These are phyloP conservation scores for Acer saccharum DNA, from an alignment of 345 rosid genomes.

Conservation along the genomic window DNA sequence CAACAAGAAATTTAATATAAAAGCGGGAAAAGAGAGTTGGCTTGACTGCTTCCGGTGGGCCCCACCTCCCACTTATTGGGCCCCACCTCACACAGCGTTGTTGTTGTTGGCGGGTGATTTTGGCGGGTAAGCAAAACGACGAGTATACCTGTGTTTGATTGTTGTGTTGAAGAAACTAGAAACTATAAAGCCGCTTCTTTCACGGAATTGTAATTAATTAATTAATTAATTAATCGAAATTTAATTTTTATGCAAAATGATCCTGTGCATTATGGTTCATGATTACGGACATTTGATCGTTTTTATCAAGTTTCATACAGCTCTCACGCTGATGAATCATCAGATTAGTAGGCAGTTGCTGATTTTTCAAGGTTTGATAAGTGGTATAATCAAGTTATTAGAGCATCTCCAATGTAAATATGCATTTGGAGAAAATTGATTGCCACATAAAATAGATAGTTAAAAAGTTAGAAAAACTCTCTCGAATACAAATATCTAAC, in stretches of 20 bases:
- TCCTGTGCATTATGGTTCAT: background rate
- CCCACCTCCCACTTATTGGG: background rate
- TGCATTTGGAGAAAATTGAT: too few relatives aligned
- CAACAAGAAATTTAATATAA: constrained; percentile 25
- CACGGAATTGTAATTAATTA: constrained; percentile 4
- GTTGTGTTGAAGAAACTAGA: too few relatives aligned
- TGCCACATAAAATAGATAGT: too few relatives aligned
- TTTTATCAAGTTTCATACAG: background rate
- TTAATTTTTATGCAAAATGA: background rate
- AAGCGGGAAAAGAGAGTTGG: constrained; percentile 24
- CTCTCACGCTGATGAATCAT: background rate
- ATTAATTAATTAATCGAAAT: background rate
- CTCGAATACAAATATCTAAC: too few relatives aligned
- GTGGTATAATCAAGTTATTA: too few relatives aligned
- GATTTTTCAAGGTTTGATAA: background rate
- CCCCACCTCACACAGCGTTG: background rate
- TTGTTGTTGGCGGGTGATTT: constrained; percentile 35
- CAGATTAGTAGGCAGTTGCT: background rate
- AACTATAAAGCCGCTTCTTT: background rate
- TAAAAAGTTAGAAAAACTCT: too few relatives aligned
- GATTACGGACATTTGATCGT: background rate
- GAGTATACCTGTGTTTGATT: background rate
- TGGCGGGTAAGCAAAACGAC: constrained; percentile 43
- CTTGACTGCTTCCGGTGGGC: constrained; percentile 14
- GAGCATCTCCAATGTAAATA: too few relatives aligned